Conservation (phyloP, 129 eudicot species). For the Flaveria trinervia region DNA sequence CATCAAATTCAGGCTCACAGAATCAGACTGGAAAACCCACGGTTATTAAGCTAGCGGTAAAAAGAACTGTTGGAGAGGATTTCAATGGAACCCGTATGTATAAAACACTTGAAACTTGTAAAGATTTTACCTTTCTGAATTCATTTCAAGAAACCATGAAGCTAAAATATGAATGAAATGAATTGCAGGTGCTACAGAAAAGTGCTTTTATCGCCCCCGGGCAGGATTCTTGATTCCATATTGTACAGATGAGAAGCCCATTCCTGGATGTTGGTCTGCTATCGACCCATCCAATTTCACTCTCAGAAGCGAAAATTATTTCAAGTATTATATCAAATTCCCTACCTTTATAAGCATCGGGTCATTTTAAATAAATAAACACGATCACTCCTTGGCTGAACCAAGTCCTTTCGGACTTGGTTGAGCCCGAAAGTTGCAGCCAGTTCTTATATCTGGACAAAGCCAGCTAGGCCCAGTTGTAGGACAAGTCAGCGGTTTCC, state of each 20-base stretch:
- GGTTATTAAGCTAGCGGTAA: conserved; percentile 67
- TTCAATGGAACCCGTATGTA: conserved; percentile 51
- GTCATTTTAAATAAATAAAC: background rate
- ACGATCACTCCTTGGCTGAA: background rate
- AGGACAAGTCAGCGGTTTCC: background rate
- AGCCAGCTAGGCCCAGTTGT: background rate
- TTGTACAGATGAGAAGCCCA: conserved; percentile 62
- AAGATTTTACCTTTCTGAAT: conserved; percentile 4
- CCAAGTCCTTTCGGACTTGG: background rate
- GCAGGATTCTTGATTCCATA: conserved; percentile 76
- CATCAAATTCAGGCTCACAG: conserved; percentile 42
- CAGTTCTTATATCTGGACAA: background rate
- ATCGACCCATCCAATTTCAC: conserved; percentile 74
- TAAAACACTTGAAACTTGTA: background rate
- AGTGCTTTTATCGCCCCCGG: conserved; percentile 68
- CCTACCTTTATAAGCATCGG: background rate
- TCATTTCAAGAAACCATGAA: background rate
- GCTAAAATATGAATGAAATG: background rate
- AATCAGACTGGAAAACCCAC: conserved; percentile 58
- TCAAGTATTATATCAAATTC: conserved; percentile 49
- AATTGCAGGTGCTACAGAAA: conserved; percentile 62
- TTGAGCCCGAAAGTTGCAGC: background rate
- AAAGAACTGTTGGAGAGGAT: conserved; percentile 61
- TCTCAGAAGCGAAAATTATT: conserved; percentile 76
- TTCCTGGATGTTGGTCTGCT: conserved; percentile 75